Evolutionary conservation across 2,329 filamentous ascomycete genomes (phyloP).

Genomic region (Myriosclerotinia scirpicola): DNA sequence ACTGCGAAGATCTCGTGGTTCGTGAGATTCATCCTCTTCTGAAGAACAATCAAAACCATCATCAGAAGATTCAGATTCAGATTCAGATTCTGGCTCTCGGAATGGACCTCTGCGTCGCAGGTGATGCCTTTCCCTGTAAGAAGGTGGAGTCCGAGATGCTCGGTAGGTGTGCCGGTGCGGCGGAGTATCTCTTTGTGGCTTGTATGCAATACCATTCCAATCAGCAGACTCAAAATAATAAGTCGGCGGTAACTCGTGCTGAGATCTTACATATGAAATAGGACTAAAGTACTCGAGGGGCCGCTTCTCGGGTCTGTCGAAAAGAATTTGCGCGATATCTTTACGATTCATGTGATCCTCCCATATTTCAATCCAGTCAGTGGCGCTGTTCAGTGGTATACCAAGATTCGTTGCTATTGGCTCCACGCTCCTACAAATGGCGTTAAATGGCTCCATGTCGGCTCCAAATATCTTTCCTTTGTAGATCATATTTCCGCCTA

Average conservation of each 20-base stretch:
- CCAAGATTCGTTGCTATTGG: not conserved
- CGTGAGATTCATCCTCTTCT: not conserved
- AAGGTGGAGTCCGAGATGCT: not conserved
- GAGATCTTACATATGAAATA: not conserved
- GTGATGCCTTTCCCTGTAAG: not conserved
- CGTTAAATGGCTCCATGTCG: not conserved
- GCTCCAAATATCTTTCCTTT: slow-evolving; percentile 17
- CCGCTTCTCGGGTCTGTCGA: slow-evolving; percentile 10
- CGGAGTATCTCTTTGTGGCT: not conserved
- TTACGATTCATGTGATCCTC: slow-evolving; percentile 8
- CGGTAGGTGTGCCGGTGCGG: not conserved
- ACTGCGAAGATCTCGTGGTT: not conserved
- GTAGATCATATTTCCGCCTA: slow-evolving; percentile 7
- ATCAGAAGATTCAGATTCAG: not conserved
- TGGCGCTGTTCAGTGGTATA: not conserved
- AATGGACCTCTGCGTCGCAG: too few relatives aligned
- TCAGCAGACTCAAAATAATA: not conserved
- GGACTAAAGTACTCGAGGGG: not conserved
- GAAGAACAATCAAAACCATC: not conserved
- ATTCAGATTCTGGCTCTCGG: not conserved
- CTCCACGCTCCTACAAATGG: slow-evolving; percentile 5
- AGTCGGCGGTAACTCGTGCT: not conserved
- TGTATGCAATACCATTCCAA: not conserved
- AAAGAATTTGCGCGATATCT: slow-evolving; percentile 10
- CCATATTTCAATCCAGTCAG: slow-evolving; percentile 14